Evolutionary conservation across 306 rosid genomes (phyloP).

Genomic region (Dryas octopetala): DNA sequence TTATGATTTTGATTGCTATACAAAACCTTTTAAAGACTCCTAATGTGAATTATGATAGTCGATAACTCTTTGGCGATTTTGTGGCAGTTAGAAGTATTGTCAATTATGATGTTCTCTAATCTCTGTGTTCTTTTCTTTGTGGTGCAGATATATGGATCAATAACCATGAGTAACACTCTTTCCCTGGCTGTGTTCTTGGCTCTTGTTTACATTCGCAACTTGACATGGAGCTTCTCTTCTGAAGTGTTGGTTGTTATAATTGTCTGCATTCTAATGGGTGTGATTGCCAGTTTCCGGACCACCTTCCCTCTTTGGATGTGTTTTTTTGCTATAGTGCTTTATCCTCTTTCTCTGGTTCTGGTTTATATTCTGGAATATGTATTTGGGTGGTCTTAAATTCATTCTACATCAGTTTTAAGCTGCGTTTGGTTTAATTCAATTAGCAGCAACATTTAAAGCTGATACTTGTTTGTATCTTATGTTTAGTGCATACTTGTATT

Average conservation of each 20-base stretch:
- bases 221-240: constrained; percentile 32
- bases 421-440: background rate
- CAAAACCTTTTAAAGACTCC: too few relatives aligned
- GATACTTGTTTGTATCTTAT: background rate
- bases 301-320: constrained; percentile 36
- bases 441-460: background rate
- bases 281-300: constrained; percentile 27
- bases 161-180: constrained; percentile 19
- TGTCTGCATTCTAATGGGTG: constrained; percentile 35
- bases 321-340: constrained; percentile 22
- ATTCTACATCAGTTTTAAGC: background rate
- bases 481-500: background rate
- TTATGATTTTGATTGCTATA: too few relatives aligned
- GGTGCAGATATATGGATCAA: constrained; percentile 31
- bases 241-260: constrained; percentile 35
- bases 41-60: too few relatives aligned
- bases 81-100: background rate
- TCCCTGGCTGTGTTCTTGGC: constrained; percentile 27
- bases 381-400: constrained; percentile 31
- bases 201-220: constrained; percentile 16
- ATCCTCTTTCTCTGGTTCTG: constrained; percentile 36
- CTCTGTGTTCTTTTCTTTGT: background rate
- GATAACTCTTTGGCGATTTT: background rate
- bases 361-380: constrained; percentile 31
- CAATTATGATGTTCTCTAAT: background rate